Base-by-base conservation (phyloP, 192 early-diverging fungal species). In the Backusella mclennaniae region DNA sequence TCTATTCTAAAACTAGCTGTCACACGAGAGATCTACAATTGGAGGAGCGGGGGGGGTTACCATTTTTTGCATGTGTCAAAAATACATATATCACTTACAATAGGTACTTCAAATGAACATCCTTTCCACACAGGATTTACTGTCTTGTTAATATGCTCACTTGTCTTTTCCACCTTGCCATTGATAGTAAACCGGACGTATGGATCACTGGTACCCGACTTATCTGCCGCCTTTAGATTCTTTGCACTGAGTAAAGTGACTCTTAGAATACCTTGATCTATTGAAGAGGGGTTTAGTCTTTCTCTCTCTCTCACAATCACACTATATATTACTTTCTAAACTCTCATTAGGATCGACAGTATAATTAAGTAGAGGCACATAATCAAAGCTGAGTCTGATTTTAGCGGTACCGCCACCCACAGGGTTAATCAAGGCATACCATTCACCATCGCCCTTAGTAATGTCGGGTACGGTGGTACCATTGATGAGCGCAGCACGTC, bases 131-230 rank as follows among this genome's bases (percentile, higher is more conserved):
- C 78, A 35, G 92, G 92, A 41, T 87, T 88, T 26, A 87, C 79
- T 41, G 82, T 86, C 83, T 93, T 92, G 71, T 92, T 91, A 36
- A 89, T 41, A 8, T 78, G 84, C 73, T 84, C 79, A 68, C 88
- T 89, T 71, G 87, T 89, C 79, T 85, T 79, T 69, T 92, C 88
- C 66, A 85, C 80, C 56, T 89, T 78, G 38, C 87, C 88, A 76
- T 92, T 90, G 6, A 90, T 66, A 46, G 78, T 78, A 26, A 92
- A 89, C 33, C 83, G 75, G 6, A 91, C 87, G 66, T 87, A 93
- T 19, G 92, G 91, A 72, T 93, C 91, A 36, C 87, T 90, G 0
- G 87, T 90, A 71, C 78, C 94, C 2, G 78, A 74, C 44, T 76
- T 77, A 59, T 81, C 81, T 11, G 66, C 81, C 15, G 67, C 84